Base-by-base conservation (phyloP, 495 filamentous ascomycete genomes). In the Pyronema omphalodes region DNA sequence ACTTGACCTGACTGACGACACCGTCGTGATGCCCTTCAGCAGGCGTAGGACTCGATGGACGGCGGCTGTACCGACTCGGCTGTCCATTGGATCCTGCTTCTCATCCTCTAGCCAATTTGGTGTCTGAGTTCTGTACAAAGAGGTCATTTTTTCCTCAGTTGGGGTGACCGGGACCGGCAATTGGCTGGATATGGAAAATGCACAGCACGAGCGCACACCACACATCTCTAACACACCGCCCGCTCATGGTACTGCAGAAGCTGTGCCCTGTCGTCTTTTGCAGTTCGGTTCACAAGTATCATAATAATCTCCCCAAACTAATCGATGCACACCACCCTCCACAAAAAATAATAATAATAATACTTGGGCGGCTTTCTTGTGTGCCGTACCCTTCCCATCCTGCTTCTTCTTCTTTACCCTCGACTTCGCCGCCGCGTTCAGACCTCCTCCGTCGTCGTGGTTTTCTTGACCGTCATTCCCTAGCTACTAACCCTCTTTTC, bases 401-500 rank as follows among this genome's bases (percentile, higher is more conserved):
- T 55, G 44, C 53, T 55, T 58, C 57, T 49, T 60, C 54, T 63
- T 64, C 59, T 61, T 58, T 45, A 62, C 59, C 60, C 59, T 59
- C 61, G 62, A 53, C 62, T 44, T 63, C 60, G 55, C 60, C 53
- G 57, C 57, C 61, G 58, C 58, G 48, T 9, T 50, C 37, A 52
- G 19, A 17, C 14, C 48, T 51, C 29, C 47, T 36, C 18, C 50
- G 15, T 55, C 52, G 35, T 63, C 60, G 53, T 58, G 60, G 60
- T 63, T 63, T 63, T 55, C 58, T 57, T 57, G 51, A 54, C 41
- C 33, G 55, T 57, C 50, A 34, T 64, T 63, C 54, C 48, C 60
- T 57, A 57, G 58, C 57, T 59, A 55, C 56, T 59, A 55, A 64
- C 61, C 60, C 60, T 64, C 61, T 60, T 64, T 64, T 60, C 57